A percentile compares a stretch with the other conserved stretches of the same genome.
These are phyloP conservation scores for Suhomyces sp. DNA, from an alignment of 805 yeast species.

Conservation along the genomic window DNA sequence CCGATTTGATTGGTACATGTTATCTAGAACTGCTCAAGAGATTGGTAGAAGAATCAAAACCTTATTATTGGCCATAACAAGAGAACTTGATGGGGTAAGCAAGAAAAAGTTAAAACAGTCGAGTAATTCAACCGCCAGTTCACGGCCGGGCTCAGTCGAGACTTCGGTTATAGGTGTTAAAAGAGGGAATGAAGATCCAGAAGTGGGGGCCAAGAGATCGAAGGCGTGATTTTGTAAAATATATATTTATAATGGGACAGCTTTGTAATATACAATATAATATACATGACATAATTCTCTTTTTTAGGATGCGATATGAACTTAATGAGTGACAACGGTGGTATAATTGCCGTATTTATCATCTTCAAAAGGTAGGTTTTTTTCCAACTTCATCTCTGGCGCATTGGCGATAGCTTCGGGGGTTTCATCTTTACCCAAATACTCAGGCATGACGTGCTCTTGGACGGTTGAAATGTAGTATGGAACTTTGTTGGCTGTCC, in stretches of 20 bases:
- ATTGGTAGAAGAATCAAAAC: slow-evolving; percentile 68
- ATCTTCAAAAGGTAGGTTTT: slow-evolving; percentile 34
- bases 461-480: slow-evolving; percentile 75
- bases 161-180: slow-evolving; percentile 16
- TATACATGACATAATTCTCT: not conserved
- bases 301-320: not conserved
- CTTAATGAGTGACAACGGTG: slow-evolving; percentile 37
- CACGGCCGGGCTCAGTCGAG: slow-evolving; percentile 37
- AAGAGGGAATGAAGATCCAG: not conserved
- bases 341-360: slow-evolving; percentile 68
- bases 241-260: not conserved
- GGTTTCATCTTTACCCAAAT: slow-evolving; percentile 14
- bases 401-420: not conserved
- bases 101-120: slow-evolving; percentile 36
- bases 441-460: slow-evolving; percentile 35
- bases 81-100: slow-evolving; percentile 62
- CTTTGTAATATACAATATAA: slow-evolving; percentile 7
- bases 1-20: slow-evolving; percentile 70
- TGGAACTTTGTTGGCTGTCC: slow-evolving; percentile 84
- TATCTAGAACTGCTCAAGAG: slow-evolving; percentile 70
- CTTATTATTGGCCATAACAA: slow-evolving; percentile 60
- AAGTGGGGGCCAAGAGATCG: not conserved
- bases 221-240: not conserved
- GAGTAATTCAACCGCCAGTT: slow-evolving; percentile 22
- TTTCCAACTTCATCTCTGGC: not conserved